These are phyloP conservation scores for Mycosarcoma mackinlayi DNA, from an alignment of 1,284 basidiomycete species.

Conservation along the genomic window DNA sequence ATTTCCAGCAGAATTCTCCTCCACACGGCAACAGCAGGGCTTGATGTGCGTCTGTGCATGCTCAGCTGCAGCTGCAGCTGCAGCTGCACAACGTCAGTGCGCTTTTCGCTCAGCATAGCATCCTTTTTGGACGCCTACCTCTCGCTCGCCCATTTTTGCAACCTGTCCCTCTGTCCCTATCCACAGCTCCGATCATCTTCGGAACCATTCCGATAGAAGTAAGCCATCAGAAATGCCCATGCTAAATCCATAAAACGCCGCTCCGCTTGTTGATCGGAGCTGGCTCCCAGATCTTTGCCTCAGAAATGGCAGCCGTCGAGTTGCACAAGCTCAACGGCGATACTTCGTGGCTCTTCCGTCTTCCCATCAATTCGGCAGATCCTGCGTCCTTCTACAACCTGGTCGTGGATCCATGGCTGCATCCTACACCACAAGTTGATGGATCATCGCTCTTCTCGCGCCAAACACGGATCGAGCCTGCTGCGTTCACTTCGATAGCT, in stretches of 20 bases:
- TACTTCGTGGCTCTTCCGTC: conserved; percentile 40
- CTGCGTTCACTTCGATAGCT: conserved; percentile 30
- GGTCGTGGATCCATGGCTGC: conserved; percentile 40
- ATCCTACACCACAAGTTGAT: conserved; percentile 40
- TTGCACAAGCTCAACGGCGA: conserved; percentile 50
- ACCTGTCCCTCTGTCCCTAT: too few relatives aligned
- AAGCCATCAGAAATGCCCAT: too few relatives aligned
- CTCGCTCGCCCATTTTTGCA: too few relatives aligned
- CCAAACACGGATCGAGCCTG: conserved; percentile 33
- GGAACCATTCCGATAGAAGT: too few relatives aligned
- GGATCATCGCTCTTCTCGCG: conserved; percentile 32
- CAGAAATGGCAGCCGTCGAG: conserved; percentile 22
- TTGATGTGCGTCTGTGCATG: conserved; percentile 3
- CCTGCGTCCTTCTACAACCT: conserved; percentile 25
- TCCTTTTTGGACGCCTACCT: too few relatives aligned
- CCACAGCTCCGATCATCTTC: too few relatives aligned
- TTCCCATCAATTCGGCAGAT: conserved; percentile 4
- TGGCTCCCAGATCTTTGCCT: neutral
- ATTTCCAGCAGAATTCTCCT: neutral
- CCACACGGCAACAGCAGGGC: neutral
- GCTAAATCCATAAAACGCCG: too few relatives aligned
- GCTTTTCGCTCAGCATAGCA: too few relatives aligned
- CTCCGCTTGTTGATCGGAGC: too few relatives aligned
- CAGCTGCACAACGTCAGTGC: conserved; percentile 10
- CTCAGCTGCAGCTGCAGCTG: neutral